phyloP scores from a whole-genome alignment of 805 yeast genomes.

The Saturnispora diversa region DNA sequence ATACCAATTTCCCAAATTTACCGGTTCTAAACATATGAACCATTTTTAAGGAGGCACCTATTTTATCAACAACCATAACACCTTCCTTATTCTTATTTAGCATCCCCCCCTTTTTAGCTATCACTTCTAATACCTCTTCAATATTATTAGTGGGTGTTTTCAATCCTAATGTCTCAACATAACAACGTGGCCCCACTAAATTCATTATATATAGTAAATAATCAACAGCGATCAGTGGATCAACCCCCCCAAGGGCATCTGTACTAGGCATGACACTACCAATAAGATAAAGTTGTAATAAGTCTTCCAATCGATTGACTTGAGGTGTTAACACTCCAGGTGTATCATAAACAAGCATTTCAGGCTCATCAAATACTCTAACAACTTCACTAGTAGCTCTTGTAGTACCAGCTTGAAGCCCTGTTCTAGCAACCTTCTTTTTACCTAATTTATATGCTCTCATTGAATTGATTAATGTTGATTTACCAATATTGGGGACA shows the following conservation, averaged over 20 bases:
- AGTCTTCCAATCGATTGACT: constrained; percentile 53
- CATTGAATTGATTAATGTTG: constrained; percentile 72
- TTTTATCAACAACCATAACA: constrained; percentile 37
- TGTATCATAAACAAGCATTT: constrained; percentile 70
- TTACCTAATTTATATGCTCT: constrained; percentile 29
- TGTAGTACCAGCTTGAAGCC: constrained; percentile 88
- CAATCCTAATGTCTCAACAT: constrained; percentile 18
- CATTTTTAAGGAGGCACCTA: constrained; percentile 59
- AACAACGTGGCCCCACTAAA: constrained; percentile 35
- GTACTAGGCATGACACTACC: constrained; percentile 64
- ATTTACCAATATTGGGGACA: constrained; percentile 97
- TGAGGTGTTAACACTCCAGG: constrained; percentile 90
- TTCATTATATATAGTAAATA: constrained; percentile 71
- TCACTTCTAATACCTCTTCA: constrained; percentile 42
- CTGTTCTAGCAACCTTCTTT: constrained; percentile 72
- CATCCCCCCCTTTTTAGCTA: constrained; percentile 35
- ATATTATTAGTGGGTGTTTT: constrained; percentile 66
- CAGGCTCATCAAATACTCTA: constrained; percentile 50
- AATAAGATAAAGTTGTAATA: constrained; percentile 64
- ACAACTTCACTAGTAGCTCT: constrained; percentile 69
- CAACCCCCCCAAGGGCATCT: constrained; percentile 36
- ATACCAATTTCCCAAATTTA: constrained; percentile 29
- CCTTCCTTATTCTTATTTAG: constrained; percentile 19
- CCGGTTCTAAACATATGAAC: constrained; percentile 56
- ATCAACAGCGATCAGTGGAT: constrained; percentile 82